Base-by-base conservation (phyloP, 345 rosid species). In the Salix purpurea region DNA sequence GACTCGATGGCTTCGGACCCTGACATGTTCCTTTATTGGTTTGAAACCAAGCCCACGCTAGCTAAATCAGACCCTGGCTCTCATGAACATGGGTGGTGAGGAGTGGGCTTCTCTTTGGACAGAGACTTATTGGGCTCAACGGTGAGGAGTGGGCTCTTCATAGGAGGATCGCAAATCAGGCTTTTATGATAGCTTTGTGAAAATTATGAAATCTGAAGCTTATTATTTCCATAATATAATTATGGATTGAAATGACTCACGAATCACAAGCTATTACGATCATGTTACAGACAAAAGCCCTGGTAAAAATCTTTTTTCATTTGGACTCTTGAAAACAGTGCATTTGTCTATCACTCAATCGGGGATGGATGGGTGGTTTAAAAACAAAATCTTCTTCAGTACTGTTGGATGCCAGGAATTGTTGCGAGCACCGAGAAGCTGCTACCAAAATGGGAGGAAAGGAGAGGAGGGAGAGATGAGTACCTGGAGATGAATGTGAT, bases 141-240 rank as follows among this genome's bases (percentile, higher is more conserved):
- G 89, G 87, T 7, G 84, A 87, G 7, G 74, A 84, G 82, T 91
- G 92, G 94, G 84, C 84, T 10, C 83, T 76, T 69, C 90, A 84
- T 56, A 81, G 91, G 67, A 86, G 81, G 83, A 86, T 91, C 67
- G 66, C 82, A 46, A 88, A 83, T 71, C 90, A 86, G 23, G 88
- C 16, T 44, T 44, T 13, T 1, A 13, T 44, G 50, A 9, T 40
- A 40, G 13, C 44, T 40, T 9, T 40, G 1, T 8, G 11, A 11
- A 9, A 40, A 40, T 40, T 40, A 40, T 40, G 44, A 40, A 40
- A 40, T 40, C 44, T 9, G 44, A 40, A 40, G 44, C 44, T 2
- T 40, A 40, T 40, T 40, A 0, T 40, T 40, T 40, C 11, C 44
- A 40, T 10, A 40, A 40, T 44, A 44, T 44, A 13, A 13, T 44